Evolutionary conservation across 495 filamentous ascomycete species (phyloP).

Genomic region (Barbatosphaeria neglecta): DNA sequence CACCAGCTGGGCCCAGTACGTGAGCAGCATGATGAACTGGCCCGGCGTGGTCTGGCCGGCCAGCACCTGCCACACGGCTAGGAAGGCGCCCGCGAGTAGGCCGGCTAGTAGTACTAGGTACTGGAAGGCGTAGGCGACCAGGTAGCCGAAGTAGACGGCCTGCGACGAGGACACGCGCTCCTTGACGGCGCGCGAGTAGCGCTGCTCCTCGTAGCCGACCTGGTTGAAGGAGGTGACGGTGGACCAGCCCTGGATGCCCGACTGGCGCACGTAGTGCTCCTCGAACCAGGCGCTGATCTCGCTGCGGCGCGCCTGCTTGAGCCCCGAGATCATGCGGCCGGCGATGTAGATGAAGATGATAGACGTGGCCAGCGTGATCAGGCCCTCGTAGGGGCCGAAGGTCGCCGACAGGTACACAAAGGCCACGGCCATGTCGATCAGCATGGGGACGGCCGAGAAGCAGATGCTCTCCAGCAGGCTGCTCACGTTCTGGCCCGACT

Average conservation of each 20-base stretch:
- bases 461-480: constrained; percentile 54
- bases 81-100: constrained; percentile 47
- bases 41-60: constrained; percentile 47
- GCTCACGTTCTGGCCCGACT: constrained; percentile 50
- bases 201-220: constrained; percentile 48
- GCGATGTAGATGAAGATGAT: constrained; percentile 53
- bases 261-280: constrained; percentile 48
- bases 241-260: constrained; percentile 55
- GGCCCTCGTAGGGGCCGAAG: constrained; percentile 64
- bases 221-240: constrained; percentile 67
- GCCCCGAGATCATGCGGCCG: constrained; percentile 35
- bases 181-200: constrained; percentile 42
- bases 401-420: constrained; percentile 55
- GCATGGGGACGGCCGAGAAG: constrained; percentile 57
- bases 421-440: constrained; percentile 59
- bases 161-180: constrained; percentile 28
- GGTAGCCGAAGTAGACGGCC: constrained; percentile 27
- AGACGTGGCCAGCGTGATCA: constrained; percentile 52
- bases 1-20: constrained; percentile 58
- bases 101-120: constrained; percentile 51
- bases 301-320: constrained; percentile 19
- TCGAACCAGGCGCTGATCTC: constrained; percentile 34
- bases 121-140: constrained; percentile 39
- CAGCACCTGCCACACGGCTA: constrained; percentile 58
- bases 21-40: constrained; percentile 56